Percentiles rank a stretch among this genome's conserved stretches.
phyloP scores from a whole-genome alignment of 2,329 filamentous ascomycete species.

The Pseudocercospora macadamiae region DNA sequence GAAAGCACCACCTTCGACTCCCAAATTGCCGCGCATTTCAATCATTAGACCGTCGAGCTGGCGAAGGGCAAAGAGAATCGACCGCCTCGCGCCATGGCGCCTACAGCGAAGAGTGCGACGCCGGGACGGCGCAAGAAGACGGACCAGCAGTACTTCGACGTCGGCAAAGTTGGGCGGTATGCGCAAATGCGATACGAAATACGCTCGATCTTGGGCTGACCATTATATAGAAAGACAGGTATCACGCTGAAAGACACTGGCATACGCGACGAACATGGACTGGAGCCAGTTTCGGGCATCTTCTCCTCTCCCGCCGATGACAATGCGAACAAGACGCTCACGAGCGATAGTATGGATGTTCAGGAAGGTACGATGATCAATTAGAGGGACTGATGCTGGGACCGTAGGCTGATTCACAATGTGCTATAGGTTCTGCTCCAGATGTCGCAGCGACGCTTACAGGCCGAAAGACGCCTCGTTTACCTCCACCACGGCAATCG shows the following conservation, averaged over 20 bases:
- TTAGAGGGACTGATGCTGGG: too few species aligned
- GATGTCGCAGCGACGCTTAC: constrained; percentile 49
- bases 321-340: constrained; percentile 27
- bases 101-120: constrained; percentile 28
- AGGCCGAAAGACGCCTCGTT: constrained; percentile 47
- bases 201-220: constrained; percentile 18
- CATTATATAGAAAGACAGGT: constrained; percentile 76
- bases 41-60: constrained; percentile 23
- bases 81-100: constrained; percentile 34
- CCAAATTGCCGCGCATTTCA: constrained; percentile 16
- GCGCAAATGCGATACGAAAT: constrained; percentile 10
- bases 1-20: not conserved
- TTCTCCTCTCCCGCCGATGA: constrained; percentile 78
- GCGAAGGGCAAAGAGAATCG: constrained; percentile 35
- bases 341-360: constrained; percentile 55
- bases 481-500: constrained; percentile 55
- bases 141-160: constrained; percentile 40
- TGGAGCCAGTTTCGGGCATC: constrained; percentile 83
- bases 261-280: constrained; percentile 84
- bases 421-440: constrained; percentile 51
- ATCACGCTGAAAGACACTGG: constrained; percentile 77
- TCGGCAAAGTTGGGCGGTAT: constrained; percentile 40
- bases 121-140: constrained; percentile 34
- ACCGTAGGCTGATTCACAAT: constrained; percentile 22
- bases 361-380: constrained; percentile 58